These are phyloP conservation scores for Leccinum truebloodii DNA, from an alignment of 768 basidiomycete species.

Conservation along the genomic window DNA sequence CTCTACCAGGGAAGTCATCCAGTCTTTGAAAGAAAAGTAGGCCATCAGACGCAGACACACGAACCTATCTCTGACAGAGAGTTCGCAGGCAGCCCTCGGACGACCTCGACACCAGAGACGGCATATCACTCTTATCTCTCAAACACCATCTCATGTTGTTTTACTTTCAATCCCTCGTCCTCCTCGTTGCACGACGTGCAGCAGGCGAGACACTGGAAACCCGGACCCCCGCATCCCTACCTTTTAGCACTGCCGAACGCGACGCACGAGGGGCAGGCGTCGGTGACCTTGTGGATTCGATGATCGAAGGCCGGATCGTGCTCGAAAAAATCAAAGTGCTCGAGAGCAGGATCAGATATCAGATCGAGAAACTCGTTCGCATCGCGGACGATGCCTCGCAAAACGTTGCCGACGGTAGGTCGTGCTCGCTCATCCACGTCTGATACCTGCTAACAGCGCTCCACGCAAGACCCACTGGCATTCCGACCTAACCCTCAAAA, in stretches of 20 bases:
- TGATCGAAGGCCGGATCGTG: slow-evolving; percentile 78
- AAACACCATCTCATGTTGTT: slow-evolving; percentile 84
- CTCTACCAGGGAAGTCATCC: slow-evolving; percentile 57
- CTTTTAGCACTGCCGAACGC: slow-evolving; percentile 57
- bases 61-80: slow-evolving; percentile 15
- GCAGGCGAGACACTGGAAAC: slow-evolving; percentile 61
- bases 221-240: slow-evolving; percentile 47
- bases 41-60: slow-evolving; percentile 16
- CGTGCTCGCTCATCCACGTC: not conserved
- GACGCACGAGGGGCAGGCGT: slow-evolving; percentile 52
- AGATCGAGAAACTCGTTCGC: slow-evolving; percentile 91
- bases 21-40: slow-evolving; percentile 56
- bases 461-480: slow-evolving; percentile 74
- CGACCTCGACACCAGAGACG: slow-evolving; percentile 60
- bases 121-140: slow-evolving; percentile 88
- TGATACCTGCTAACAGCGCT: not conserved
- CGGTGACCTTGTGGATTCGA: slow-evolving; percentile 77
- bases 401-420: slow-evolving; percentile 59
- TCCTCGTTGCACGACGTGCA: slow-evolving; percentile 69
- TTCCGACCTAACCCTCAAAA: slow-evolving; percentile 90
- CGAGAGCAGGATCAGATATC: slow-evolving; percentile 88
- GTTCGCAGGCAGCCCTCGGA: slow-evolving; percentile 31
- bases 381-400: slow-evolving; percentile 62
- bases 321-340: slow-evolving; percentile 88
- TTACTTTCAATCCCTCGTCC: slow-evolving; percentile 81